Conservation (phyloP, 805 yeast species). For the Candida nanaspora region DNA sequence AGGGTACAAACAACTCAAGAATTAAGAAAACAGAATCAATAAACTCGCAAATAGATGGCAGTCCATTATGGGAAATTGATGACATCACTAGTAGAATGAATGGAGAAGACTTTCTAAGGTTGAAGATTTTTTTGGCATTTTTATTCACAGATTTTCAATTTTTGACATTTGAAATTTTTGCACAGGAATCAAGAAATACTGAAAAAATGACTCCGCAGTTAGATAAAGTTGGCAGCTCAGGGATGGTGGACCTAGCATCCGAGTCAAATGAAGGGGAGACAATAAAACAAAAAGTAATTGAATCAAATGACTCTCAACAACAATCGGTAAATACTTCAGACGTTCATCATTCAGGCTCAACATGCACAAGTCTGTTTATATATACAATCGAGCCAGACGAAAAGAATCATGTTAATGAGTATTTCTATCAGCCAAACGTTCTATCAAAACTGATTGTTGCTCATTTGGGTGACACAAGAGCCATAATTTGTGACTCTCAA, state of each 20-base stretch:
- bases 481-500: slow-evolving; percentile 71
- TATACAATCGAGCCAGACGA: slow-evolving; percentile 24
- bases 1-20: slow-evolving; percentile 2
- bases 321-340: not conserved
- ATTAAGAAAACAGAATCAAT: not conserved
- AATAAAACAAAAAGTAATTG: not conserved
- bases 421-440: slow-evolving; percentile 60
- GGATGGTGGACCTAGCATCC: not conserved
- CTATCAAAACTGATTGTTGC: slow-evolving; percentile 67
- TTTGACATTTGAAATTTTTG: slow-evolving; percentile 24
- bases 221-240: not conserved
- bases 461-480: slow-evolving; percentile 90
- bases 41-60: not conserved
- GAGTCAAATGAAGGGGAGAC: not conserved
- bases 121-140: slow-evolving; percentile 58
- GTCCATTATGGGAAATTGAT: slow-evolving; percentile 4
- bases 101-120: slow-evolving; percentile 47
- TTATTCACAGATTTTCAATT: slow-evolving; percentile 61
- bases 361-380: slow-evolving; percentile 27
- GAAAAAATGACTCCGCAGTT: not conserved
- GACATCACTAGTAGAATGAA: slow-evolving; percentile 9
- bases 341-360: slow-evolving; percentile 27
- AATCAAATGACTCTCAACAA: not conserved
- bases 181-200: not conserved
- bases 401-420: slow-evolving; percentile 21